Conservation (phyloP, 495 filamentous ascomycete species). For the Penicillium riverlandense region DNA sequence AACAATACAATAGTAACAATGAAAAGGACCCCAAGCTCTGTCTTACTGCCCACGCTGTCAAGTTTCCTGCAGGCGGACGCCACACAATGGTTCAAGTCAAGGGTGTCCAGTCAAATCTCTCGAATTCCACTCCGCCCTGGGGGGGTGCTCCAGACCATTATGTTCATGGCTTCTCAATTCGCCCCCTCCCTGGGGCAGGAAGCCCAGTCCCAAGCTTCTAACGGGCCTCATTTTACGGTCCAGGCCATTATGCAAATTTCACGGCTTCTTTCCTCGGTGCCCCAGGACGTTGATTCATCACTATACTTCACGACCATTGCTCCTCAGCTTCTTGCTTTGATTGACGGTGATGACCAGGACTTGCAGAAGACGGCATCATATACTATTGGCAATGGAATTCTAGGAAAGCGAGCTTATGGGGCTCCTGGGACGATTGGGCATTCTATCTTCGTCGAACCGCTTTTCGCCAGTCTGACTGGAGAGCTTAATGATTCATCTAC, state of each 20-base stretch:
- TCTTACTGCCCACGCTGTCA: conserved; percentile 39
- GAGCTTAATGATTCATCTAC: conserved; percentile 21
- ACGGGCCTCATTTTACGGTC: conserved; percentile 60
- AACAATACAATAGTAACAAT: conserved; percentile 11
- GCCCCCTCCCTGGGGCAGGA: conserved; percentile 38
- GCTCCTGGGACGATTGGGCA: conserved; percentile 64
- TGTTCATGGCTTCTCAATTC: conserved; percentile 60
- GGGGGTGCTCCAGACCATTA: conserved; percentile 62
- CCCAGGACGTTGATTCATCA: conserved; percentile 47
- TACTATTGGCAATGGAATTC: conserved; percentile 65
- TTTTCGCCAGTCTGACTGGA: conserved; percentile 57
- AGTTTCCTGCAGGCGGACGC: conserved; percentile 40
- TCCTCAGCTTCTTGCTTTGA: conserved; percentile 57
- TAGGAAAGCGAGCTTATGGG: conserved; percentile 59
- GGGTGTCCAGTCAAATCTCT: conserved; percentile 48
- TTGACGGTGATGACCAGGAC: conserved; percentile 60
- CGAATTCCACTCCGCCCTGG: conserved; percentile 54
- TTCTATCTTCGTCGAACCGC: conserved; percentile 58
- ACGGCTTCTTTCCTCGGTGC: conserved; percentile 55
- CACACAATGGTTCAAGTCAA: conserved; percentile 38
- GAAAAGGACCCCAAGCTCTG: conserved; percentile 32
- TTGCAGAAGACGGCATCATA: conserved; percentile 61
- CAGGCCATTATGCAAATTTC: conserved; percentile 65
- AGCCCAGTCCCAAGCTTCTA: conserved; percentile 23
- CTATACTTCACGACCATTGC: conserved; percentile 57